Percentiles rank a stretch among this genome's conserved stretches.
phyloP scores from a whole-genome alignment of 2,329 filamentous ascomycete genomes.

The Penicillium palitans region DNA sequence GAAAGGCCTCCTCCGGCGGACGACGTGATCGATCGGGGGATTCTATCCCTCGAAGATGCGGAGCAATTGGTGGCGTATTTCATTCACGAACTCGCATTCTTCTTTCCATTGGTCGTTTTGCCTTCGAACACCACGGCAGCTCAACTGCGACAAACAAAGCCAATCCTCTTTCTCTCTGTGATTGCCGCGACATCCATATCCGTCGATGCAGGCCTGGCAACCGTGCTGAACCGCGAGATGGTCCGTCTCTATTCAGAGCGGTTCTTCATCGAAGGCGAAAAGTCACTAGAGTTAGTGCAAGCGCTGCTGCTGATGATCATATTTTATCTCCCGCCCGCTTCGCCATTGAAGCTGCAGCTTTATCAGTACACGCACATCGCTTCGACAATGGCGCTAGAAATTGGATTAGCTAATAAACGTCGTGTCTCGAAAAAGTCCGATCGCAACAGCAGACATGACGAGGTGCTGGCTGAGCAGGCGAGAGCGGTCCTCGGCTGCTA shows the following conservation, averaged over 20 bases:
- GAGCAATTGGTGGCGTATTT: slow-evolving; percentile 35
- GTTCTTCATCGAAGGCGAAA: slow-evolving; percentile 52
- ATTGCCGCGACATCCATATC: slow-evolving; percentile 66
- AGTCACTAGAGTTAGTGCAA: slow-evolving; percentile 55
- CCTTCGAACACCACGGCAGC: slow-evolving; percentile 31
- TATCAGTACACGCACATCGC: slow-evolving; percentile 56
- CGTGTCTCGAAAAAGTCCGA: slow-evolving; percentile 26
- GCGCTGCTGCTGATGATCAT: slow-evolving; percentile 51
- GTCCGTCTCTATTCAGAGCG: slow-evolving; percentile 51
- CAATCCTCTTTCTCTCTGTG: slow-evolving; percentile 69
- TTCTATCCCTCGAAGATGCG: slow-evolving; percentile 35
- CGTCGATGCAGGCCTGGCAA: slow-evolving; percentile 46
- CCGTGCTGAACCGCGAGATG: slow-evolving; percentile 50
- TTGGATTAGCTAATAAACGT: slow-evolving; percentile 39
- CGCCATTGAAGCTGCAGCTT: slow-evolving; percentile 51
- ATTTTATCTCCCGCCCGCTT: slow-evolving; percentile 53
- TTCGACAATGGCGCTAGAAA: slow-evolving; percentile 52
- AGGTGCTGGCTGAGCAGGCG: slow-evolving; percentile 37
- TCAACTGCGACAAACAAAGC: slow-evolving; percentile 48
- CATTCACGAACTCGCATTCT: slow-evolving; percentile 31
- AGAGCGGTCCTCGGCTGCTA: slow-evolving; percentile 37
- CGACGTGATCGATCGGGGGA: slow-evolving; percentile 36
- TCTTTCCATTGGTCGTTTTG: slow-evolving; percentile 35
- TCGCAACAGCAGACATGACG: slow-evolving; percentile 24
- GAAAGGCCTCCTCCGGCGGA: slow-evolving; percentile 12